phyloP scores from a whole-genome alignment of 2,329 filamentous ascomycete genomes.

The Colletotrichum spinosum region DNA sequence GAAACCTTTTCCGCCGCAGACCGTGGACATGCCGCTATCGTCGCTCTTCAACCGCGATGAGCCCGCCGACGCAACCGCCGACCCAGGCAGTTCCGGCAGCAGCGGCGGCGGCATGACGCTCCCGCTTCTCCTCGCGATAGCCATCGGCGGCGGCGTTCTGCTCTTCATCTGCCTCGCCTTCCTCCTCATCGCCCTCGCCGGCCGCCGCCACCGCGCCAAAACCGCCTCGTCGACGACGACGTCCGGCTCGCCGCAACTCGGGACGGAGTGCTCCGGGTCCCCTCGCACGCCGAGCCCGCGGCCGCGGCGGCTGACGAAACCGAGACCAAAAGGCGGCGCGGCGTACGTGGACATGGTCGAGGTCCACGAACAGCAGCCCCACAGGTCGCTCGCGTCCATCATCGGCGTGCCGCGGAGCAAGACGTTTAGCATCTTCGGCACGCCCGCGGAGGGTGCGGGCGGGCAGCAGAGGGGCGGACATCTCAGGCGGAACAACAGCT shows the following conservation, averaged over 20 bases:
- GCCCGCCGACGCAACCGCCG: background rate
- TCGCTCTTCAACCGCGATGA: conserved; percentile 11
- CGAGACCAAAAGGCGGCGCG: background rate
- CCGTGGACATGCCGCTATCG: background rate
- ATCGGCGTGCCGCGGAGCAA: conserved; percentile 39
- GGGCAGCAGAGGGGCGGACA: conserved; percentile 16
- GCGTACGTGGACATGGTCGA: conserved; percentile 29
- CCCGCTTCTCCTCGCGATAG: conserved; percentile 58
- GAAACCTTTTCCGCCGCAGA: background rate
- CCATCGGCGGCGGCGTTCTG: conserved; percentile 59
- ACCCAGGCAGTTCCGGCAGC: background rate
- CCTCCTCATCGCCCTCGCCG: conserved; percentile 54
- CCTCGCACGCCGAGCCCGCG: conserved; percentile 30
- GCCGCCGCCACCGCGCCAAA: conserved; percentile 41
- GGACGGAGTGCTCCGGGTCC: background rate
- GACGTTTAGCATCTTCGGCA: conserved; percentile 43
- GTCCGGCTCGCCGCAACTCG: background rate
- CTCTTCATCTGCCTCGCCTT: conserved; percentile 57
- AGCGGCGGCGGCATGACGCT: conserved; percentile 39
- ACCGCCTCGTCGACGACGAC: background rate
- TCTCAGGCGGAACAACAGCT: conserved; percentile 44
- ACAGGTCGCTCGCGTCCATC: conserved; percentile 23
- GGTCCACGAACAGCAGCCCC: conserved; percentile 17
- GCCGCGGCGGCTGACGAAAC: conserved; percentile 30
- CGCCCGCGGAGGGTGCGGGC: background rate